A percentile compares a stretch with the other conserved stretches of the same genome.
Conservation (phyloP, 352 stramenopile species). For the Globisporangium mamillatum region DNA sequence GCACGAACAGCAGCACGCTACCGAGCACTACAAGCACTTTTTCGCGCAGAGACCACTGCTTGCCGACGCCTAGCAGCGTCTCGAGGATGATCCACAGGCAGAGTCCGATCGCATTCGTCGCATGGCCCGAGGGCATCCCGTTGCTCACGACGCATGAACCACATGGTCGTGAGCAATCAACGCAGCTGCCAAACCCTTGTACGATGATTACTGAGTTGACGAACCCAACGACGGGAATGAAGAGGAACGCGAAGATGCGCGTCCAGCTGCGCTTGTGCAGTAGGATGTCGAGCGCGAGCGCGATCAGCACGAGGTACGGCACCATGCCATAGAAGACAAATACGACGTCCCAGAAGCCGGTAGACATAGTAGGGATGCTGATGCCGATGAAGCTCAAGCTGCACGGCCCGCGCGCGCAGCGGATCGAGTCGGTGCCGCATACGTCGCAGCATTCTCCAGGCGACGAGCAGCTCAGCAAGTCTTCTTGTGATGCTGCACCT, state of each 20-base stretch:
- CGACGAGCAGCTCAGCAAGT: slow-evolving; percentile 6
- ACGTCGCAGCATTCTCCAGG: slow-evolving; percentile 42
- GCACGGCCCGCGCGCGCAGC: slow-evolving; percentile 50
- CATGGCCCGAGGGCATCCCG: slow-evolving; percentile 61
- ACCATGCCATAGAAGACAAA: slow-evolving; percentile 55
- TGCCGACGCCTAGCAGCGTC: slow-evolving; percentile 32
- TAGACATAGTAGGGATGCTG: slow-evolving; percentile 28
- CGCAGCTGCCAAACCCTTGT: slow-evolving; percentile 30
- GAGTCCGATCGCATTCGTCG: slow-evolving; percentile 48
- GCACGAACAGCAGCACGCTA: slow-evolving; percentile 32
- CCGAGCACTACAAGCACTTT: slow-evolving; percentile 17
- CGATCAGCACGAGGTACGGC: slow-evolving; percentile 44
- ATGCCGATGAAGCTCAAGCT: slow-evolving; percentile 46
- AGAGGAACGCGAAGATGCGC: slow-evolving; percentile 43
- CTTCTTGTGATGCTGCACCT: background rate
- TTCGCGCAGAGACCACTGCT: slow-evolving; percentile 16
- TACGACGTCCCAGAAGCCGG: slow-evolving; percentile 48
- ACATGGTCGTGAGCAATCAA: slow-evolving; percentile 43
- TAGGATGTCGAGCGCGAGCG: slow-evolving; percentile 39
- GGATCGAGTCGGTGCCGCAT: slow-evolving; percentile 40
- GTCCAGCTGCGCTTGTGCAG: slow-evolving; percentile 43
- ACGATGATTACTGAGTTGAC: slow-evolving; percentile 25
- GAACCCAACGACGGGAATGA: slow-evolving; percentile 42
- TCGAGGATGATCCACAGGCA: slow-evolving; percentile 51
- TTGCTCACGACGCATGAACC: slow-evolving; percentile 42